Evolutionary conservation across 306 rosid species (phyloP).

Genomic region (Mimosa bimucronata): DNA sequence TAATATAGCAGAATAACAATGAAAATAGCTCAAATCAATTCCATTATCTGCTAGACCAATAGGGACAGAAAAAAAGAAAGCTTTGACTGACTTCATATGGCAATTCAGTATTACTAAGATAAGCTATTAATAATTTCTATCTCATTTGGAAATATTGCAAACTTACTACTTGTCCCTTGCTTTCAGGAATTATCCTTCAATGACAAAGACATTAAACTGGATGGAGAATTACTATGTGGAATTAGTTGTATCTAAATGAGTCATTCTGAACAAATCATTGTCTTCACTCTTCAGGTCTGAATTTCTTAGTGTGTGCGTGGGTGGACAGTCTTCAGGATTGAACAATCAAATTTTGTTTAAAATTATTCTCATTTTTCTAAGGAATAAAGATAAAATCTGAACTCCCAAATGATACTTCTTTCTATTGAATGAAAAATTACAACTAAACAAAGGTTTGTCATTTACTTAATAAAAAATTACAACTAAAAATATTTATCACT

Average conservation of each 20-base stretch:
- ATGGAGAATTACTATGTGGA: too few species aligned
- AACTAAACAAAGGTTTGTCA: too few species aligned
- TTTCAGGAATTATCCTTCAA: not conserved
- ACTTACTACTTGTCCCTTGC: constrained; percentile 80
- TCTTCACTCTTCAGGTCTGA: not conserved
- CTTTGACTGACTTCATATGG: not conserved
- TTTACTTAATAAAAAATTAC: too few species aligned
- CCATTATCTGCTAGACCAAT: too few species aligned
- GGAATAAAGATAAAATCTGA: not conserved
- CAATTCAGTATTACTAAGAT: not conserved
- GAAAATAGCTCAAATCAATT: too few species aligned
- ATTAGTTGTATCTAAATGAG: not conserved
- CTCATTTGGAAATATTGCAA: constrained; percentile 22
- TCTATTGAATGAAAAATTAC: too few species aligned
- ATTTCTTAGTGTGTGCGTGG: not conserved
- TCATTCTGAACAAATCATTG: not conserved
- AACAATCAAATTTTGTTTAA: too few species aligned
- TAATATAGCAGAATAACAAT: too few species aligned
- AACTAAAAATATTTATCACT: too few species aligned
- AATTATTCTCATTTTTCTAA: not conserved
- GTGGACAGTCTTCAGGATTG: not conserved
- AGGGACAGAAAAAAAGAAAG: not conserved
- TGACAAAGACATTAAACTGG: not conserved
- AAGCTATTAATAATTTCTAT: not conserved
- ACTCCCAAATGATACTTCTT: not conserved